Base-by-base conservation (phyloP, 148 eudicot species). In the Pouteria glomerata region DNA sequence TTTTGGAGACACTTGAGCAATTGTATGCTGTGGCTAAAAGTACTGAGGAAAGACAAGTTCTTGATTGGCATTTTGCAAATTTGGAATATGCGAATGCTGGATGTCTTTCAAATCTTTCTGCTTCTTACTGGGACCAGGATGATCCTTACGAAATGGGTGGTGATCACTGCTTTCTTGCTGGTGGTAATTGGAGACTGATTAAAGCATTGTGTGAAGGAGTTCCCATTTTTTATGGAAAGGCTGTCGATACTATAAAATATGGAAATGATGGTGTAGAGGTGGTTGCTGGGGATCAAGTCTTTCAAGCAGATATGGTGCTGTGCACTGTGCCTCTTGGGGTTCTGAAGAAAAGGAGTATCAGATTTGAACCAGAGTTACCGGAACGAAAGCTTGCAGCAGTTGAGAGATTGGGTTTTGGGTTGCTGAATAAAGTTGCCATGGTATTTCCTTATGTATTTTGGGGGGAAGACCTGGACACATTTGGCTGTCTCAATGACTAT, bases 101-200 rank as follows among this genome's bases (percentile, higher is more conserved):
- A 66, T 89, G 90, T 79, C 83, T 93, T 34, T 89, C 91, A 2
- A 78, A 89, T 71, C 95, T 93, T 68, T 93, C 98, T 27, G 98
- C 92, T 69, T 82, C 95, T 13, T 87, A 93, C 76, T 93, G 97
- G 98, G 97, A 90, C 83, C 98, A 93, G 71, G 98, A 90, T 72
- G 98, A 93, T 82, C 97, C 98, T 34, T 93, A 90, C 76, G 98
- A 93, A 79, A 93, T 93, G 98, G 92, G 92, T 42, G 98, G 98
- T 24, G 98, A 93, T 77, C 98, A 93, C 76, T 93, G 97, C 82
- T 89, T 93, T 81, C 97, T 90, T 76, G 91, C 98, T 16, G 97
- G 98, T 33, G 97, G 98, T 62, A 93, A 93, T 78, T 77, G 92
- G 89, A 83, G 92, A 79, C 42, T 93, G 56, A 84, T 93, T 47